These are phyloP conservation scores for Metroxylon sagu DNA, from an alignment of 176 grass and related monocot genomes.

Conservation along the genomic window DNA sequence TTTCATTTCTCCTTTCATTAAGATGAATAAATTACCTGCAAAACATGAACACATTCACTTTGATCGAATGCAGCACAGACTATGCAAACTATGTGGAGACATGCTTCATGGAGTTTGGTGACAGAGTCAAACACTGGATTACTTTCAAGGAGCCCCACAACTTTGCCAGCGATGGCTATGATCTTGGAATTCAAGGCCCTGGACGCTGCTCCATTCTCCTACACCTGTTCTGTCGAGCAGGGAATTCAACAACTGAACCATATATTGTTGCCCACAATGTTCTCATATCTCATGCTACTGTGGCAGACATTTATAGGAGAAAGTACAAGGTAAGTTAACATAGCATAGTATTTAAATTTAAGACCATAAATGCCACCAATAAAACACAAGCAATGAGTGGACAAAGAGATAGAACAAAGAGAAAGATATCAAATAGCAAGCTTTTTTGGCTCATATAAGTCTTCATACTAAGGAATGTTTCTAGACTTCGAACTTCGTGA, in stretches of 20 bases:
- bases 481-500: too few relatives aligned
- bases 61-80: slow-evolving; percentile 40
- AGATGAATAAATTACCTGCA: too few relatives aligned
- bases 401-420: too few relatives aligned
- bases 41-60: not conserved
- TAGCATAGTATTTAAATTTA: too few relatives aligned
- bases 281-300: slow-evolving; percentile 63
- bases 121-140: slow-evolving; percentile 86
- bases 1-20: too few relatives aligned
- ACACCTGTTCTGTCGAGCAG: slow-evolving; percentile 51
- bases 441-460: too few relatives aligned
- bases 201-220: slow-evolving; percentile 81
- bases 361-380: too few relatives aligned
- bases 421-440: too few relatives aligned
- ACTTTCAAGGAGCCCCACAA: slow-evolving; percentile 94
- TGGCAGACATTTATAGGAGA: slow-evolving; percentile 37
- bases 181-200: slow-evolving; percentile 66
- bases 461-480: too few relatives aligned
- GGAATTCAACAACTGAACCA: slow-evolving; percentile 73
- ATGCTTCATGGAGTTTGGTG: slow-evolving; percentile 80
- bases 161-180: slow-evolving; percentile 71
- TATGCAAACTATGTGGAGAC: slow-evolving; percentile 56
- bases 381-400: too few relatives aligned
- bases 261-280: slow-evolving; percentile 82
- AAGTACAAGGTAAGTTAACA: slow-evolving; percentile 46